These are phyloP conservation scores for Geosiphon pyriformis DNA, from an alignment of 192 early-diverging fungal genomes.

Conservation along the genomic window DNA sequence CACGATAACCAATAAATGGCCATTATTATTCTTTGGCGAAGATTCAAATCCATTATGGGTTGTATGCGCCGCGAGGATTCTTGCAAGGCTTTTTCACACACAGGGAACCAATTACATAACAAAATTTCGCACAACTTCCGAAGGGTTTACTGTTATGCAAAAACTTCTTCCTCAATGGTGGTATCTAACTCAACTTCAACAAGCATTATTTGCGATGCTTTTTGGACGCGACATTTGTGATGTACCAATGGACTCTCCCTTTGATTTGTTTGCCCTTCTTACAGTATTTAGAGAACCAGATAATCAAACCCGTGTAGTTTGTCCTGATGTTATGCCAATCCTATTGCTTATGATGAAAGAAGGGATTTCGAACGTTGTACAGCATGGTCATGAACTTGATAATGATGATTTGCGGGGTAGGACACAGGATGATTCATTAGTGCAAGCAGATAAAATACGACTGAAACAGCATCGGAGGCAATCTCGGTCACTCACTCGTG, in stretches of 20 bases:
- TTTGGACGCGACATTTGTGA: conserved; percentile 49
- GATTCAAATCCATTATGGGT: conserved; percentile 48
- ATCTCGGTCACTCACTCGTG: conserved; percentile 6
- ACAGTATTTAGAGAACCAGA: conserved; percentile 30
- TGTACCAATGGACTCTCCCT: conserved; percentile 39
- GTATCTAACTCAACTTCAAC: conserved; percentile 53
- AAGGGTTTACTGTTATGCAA: conserved; percentile 54
- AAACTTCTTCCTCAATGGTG: conserved; percentile 52
- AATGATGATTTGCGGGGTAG: neutral
- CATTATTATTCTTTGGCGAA: conserved; percentile 54
- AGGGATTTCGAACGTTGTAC: conserved; percentile 32
- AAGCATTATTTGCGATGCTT: conserved; percentile 48
- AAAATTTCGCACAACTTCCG: conserved; percentile 48
- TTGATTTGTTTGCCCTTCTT: conserved; percentile 48
- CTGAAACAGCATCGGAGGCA: neutral
- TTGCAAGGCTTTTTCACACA: conserved; percentile 40
- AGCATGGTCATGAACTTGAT: conserved; percentile 11
- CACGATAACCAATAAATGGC: conserved; percentile 60
- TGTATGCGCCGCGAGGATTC: conserved; percentile 46
- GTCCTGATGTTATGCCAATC: conserved; percentile 45
- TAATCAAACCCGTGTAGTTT: conserved; percentile 26
- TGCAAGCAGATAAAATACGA: neutral
- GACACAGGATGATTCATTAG: conserved; percentile 19
- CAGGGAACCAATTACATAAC: conserved; percentile 43
- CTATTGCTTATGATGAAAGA: conserved; percentile 45